Percentiles rank a stretch among this genome's conserved stretches.
Conservation (phyloP, 257 asterid species). For the Capsicum rhomboideum region DNA sequence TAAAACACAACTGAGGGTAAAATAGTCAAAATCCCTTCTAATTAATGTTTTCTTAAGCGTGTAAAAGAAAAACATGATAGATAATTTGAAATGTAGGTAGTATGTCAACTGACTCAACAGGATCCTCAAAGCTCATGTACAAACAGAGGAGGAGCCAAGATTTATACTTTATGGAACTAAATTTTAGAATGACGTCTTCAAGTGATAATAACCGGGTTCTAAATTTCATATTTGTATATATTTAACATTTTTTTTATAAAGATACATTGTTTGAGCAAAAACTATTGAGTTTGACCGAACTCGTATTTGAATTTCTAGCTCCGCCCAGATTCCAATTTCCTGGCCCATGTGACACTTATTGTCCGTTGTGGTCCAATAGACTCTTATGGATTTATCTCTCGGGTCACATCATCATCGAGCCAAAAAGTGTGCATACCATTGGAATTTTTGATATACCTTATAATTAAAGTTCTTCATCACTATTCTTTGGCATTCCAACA, state of each 20-base stretch:
- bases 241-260: not conserved
- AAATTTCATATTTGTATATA: not conserved
- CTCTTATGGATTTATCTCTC: not conserved
- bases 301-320: not conserved
- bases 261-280: not conserved
- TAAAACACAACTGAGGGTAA: not conserved
- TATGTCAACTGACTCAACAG: not conserved
- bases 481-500: not conserved
- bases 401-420: not conserved
- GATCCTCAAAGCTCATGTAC: not conserved
- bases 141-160: not conserved
- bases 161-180: not conserved
- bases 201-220: not conserved
- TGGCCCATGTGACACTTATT: not conserved
- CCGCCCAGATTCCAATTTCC: not conserved
- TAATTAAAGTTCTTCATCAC: not conserved
- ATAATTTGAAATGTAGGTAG: not conserved
- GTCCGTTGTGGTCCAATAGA: not conserved
- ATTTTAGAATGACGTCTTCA: not conserved
- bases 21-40: not conserved
- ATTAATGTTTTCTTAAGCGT: not conserved
- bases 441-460: not conserved
- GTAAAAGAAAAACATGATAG: not conserved
- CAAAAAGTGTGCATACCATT: not conserved
- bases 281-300: not conserved